These are phyloP conservation scores for Eucalyptus sp. DNA, from an alignment of 345 rosid genomes.

Conservation along the genomic window DNA sequence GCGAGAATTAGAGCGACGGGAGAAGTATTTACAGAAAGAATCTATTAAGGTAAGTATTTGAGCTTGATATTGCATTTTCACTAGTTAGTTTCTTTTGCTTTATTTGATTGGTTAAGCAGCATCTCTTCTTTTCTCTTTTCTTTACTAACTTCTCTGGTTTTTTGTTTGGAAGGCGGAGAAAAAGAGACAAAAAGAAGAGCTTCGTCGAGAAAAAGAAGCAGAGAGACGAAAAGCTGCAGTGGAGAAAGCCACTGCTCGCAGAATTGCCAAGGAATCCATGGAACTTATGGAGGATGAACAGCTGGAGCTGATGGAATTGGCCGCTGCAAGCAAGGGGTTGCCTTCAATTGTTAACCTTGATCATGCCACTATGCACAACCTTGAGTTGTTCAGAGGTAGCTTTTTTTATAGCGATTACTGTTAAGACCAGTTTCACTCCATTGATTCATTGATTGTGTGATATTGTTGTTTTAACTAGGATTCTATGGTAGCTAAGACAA, in stretches of 20 bases:
- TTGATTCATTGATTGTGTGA: background rate
- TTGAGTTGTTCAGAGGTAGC: slow-evolving; percentile 75
- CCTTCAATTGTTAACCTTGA: slow-evolving; percentile 68
- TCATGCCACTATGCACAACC: slow-evolving; percentile 74
- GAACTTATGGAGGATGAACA: slow-evolving; percentile 99
- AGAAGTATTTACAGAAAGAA: slow-evolving; percentile 85
- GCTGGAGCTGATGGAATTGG: slow-evolving; percentile 97
- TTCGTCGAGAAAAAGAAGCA: slow-evolving; percentile 78
- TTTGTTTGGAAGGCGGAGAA: slow-evolving; percentile 67
- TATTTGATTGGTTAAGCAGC: background rate
- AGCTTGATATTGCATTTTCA: background rate
- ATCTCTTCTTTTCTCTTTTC: background rate
- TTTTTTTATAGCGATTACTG: background rate
- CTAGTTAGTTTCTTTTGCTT: background rate
- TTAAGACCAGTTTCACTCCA: background rate
- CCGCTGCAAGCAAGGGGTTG: slow-evolving; percentile 77
- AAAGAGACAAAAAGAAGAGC: slow-evolving; percentile 78
- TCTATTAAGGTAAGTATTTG: slow-evolving; percentile 36
- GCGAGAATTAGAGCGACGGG: slow-evolving; percentile 90
- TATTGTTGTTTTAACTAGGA: background rate
- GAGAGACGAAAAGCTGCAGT: slow-evolving; percentile 76
- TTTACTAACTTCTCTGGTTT: background rate
- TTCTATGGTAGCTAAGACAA: background rate
- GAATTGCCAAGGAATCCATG: slow-evolving; percentile 94
- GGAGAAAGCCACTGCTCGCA: slow-evolving; percentile 98